A percentile compares a stretch with the other conserved stretches of the same genome.
Evolutionary conservation across 2,329 filamentous ascomycete species (phyloP).

Genomic region (Aurifilum marmelostoma): DNA sequence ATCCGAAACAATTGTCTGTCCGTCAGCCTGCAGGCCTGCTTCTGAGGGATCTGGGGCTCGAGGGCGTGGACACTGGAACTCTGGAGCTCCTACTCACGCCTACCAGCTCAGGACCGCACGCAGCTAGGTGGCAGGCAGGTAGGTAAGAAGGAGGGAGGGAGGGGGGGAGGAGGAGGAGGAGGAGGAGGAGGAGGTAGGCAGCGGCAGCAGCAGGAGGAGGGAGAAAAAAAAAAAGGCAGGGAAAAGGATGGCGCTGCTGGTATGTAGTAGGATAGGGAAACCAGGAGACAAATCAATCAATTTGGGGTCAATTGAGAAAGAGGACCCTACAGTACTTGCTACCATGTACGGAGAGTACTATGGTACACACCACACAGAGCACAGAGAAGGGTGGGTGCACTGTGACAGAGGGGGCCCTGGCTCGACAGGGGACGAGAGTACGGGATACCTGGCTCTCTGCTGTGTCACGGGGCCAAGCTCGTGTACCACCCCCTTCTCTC

Average conservation of each 20-base stretch:
- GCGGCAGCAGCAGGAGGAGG: not conserved
- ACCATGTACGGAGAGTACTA: not conserved
- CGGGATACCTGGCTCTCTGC: constrained; percentile 16
- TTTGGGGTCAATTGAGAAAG: not conserved
- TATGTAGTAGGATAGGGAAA: not conserved
- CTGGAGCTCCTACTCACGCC: constrained; percentile 6
- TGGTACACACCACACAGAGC: not conserved
- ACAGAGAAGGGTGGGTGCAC: too few species aligned
- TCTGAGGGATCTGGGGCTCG: not conserved
- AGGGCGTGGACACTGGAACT: not conserved
- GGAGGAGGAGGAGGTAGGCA: not conserved
- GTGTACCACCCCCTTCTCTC: not conserved
- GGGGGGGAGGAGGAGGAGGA: not conserved
- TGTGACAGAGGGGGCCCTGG: too few species aligned
- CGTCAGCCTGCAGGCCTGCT: not conserved
- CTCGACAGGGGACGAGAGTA: not conserved
- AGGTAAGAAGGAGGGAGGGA: not conserved
- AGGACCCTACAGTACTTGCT: not conserved
- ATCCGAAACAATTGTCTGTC: constrained; percentile 1
- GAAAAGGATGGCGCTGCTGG: not conserved
- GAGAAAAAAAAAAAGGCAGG: not conserved
- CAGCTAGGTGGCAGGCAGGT: constrained; percentile 1
- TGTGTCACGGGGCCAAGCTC: constrained; percentile 6
- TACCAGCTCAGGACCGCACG: constrained; percentile 9
- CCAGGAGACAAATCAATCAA: not conserved